phyloP scores from a whole-genome alignment of 1,139 yeast species.

The Scheffersomyces illinoinensis region DNA sequence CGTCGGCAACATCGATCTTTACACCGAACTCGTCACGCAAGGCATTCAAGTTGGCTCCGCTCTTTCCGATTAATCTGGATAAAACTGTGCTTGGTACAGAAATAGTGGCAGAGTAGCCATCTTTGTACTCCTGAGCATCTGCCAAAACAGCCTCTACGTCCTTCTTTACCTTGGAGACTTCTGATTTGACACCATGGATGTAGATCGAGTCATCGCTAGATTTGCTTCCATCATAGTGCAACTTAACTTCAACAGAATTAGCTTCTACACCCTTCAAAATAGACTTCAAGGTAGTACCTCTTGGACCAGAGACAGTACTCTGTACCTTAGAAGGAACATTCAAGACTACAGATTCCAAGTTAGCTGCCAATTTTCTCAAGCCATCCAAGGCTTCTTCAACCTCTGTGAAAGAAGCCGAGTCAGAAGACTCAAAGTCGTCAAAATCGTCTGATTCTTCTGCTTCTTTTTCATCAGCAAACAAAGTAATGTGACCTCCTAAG shows the following conservation, averaged over 20 bases:
- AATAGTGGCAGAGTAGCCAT: conserved; percentile 52
- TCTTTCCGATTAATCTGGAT: conserved; percentile 86
- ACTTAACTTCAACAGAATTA: conserved; percentile 40
- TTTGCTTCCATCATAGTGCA: conserved; percentile 42
- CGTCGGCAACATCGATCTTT: conserved; percentile 61
- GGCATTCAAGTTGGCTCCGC: conserved; percentile 71
- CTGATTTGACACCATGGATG: conserved; percentile 62
- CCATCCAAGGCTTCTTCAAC: conserved; percentile 53
- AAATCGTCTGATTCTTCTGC: conserved; percentile 31
- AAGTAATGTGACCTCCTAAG: conserved; percentile 42
- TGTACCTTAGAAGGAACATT: conserved; percentile 59
- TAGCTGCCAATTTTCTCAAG: conserved; percentile 60
- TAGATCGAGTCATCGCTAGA: conserved; percentile 53
- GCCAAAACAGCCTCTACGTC: conserved; percentile 57
- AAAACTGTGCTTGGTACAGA: conserved; percentile 68
- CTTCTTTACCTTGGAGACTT: conserved; percentile 53
- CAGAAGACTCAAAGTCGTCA: conserved; percentile 30
- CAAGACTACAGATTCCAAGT: conserved; percentile 54
- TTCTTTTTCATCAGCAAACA: conserved; percentile 30
- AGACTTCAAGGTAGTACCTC: conserved; percentile 55
- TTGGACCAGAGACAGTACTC: conserved; percentile 57
- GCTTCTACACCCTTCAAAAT: conserved; percentile 43
- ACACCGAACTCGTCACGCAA: conserved; percentile 80
- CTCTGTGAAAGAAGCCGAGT: conserved; percentile 34
- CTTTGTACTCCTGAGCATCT: conserved; percentile 63